Evolutionary conservation across 2,329 filamentous ascomycete species (phyloP), one percentile per base, ranked within the genome.

Genomic region (Polychaeton citri): DNA sequence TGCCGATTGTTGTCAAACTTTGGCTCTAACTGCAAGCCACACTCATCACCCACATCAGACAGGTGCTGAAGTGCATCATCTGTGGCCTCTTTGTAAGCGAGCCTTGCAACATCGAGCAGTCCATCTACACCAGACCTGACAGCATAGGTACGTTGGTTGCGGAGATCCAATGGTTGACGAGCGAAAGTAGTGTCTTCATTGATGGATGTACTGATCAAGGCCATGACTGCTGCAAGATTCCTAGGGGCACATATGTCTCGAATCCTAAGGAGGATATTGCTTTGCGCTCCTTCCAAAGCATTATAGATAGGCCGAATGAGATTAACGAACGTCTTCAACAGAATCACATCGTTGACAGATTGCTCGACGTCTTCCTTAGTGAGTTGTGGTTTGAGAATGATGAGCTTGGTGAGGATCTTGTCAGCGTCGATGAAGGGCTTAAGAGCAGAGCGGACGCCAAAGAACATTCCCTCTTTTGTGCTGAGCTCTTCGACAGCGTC

Each of bases 81-180:
- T 4, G 79, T 90, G 2, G 81, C 76, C 54, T 96, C 88, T 48
- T 90, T 92, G 60, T 90, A 95, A 0, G 84, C 85, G 49, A 86
- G 80, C 4, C 87, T 74, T 21, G 85, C 83, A 24, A 95, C 81
- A 58, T 95, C 88, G 3, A 96, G 72, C 38, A 95, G 71, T 2
- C 83, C 83, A 47, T 84, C 86, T 30, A 90, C 76, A 1, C 84
- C 83, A 32, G 84, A 76, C 71, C 81, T 90, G 20, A 96, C 79
- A 16, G 88, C 88, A 61, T 92, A 95, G 1, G 81, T 83, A 43
- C 88, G 71, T 53, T 96, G 88, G 42, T 95, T 93, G 10, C 87
- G 74, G 38, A 94, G 66, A 42, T 95, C 88, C 4, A 96, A 67
- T 0, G 90, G 80, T 16, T 79, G 75, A 32, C 71, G 82, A 39